Evolutionary conservation across 352 stramenopile species (phyloP), one percentile per base, ranked within the genome.

Genomic region (Phytopythium cucurbitacearum): DNA sequence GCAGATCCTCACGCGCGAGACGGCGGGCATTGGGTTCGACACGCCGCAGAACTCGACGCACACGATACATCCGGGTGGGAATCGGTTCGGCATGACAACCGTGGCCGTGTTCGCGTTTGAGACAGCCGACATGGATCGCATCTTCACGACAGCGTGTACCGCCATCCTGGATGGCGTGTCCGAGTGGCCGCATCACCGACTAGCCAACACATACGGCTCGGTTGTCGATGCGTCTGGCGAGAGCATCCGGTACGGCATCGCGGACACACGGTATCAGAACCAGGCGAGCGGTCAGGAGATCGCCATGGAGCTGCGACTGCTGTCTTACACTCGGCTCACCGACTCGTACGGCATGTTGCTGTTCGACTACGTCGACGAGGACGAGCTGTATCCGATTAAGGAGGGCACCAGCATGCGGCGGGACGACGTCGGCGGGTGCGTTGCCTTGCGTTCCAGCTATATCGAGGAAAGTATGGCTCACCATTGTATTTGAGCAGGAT

Each of bases 351-450:
- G 57, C 9, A 54, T 70, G 44, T 63, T 71, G 21, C 47, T 69
- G 7, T 73, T 59, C 57, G 65, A 73, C 56, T 73, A 62, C 40
- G 62, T 73, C 8, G 65, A 73, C 56, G 45, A 56, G 3, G 65
- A 73, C 28, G 65, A 73, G 32, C 28, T 58, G 51, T 52, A 71
- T 47, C 62, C 58, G 9, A 35, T 71, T 1, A 39, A 45, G 6
- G 38, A 53, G 28, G 42, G 59, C 9, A 68, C 58, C 10, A 50
- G 48, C 7, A 37, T 55, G 34, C 56, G 48, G 38, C 59, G 71
- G 38, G 57, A 65, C 41, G 67, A 58, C 2, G 65, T 68, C 10
- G 64, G 60, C 51, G 66, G 58, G 55, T 75, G 51, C 21, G 65
- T 83, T 6, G 48, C 40, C 37, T 59, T 67, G 64, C 11, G 16